phyloP scores from a whole-genome alignment of 164 flowering plant genomes.

The Annona cherimola region DNA sequence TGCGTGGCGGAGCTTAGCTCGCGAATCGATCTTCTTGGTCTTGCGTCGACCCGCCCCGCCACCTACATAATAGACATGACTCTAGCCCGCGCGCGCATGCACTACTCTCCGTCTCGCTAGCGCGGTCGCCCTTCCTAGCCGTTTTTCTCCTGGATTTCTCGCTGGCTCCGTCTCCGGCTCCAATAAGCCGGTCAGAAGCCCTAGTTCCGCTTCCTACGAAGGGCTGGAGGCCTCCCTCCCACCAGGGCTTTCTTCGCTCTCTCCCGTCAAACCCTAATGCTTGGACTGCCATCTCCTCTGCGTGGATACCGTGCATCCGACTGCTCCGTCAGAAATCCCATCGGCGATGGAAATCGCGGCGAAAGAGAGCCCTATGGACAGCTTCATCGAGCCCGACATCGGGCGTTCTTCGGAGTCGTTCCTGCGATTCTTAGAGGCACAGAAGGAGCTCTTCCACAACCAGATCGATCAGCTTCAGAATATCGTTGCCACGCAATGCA shows the following conservation, averaged over 20 bases:
- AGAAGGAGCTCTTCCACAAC: slow-evolving; percentile 58
- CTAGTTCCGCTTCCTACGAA: too few species aligned
- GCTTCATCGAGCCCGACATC: slow-evolving; percentile 34
- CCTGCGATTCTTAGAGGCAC: slow-evolving; percentile 49
- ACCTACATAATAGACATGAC: too few species aligned
- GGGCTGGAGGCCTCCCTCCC: too few species aligned
- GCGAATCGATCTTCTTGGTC: too few species aligned
- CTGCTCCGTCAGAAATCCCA: neutral
- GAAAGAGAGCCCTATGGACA: slow-evolving; percentile 28
- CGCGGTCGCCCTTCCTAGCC: too few species aligned
- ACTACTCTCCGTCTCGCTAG: too few species aligned
- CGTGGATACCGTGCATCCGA: neutral
- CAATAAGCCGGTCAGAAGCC: too few species aligned
- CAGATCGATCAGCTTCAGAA: slow-evolving; percentile 75
- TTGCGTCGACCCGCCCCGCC: too few species aligned
- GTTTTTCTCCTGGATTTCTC: too few species aligned
- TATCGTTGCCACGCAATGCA: slow-evolving; percentile 71
- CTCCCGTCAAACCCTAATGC: slow-evolving; percentile 1
- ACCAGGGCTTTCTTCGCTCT: neutral
- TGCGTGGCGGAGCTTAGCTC: too few species aligned
- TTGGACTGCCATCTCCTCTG: neutral
- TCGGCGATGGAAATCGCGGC: slow-evolving; percentile 30
- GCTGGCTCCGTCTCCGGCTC: too few species aligned
- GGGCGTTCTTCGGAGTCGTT: slow-evolving; percentile 50
- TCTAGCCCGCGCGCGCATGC: too few species aligned